Base-by-base conservation (phyloP, 2,329 filamentous ascomycete genomes). In the Xylaria polymorpha region DNA sequence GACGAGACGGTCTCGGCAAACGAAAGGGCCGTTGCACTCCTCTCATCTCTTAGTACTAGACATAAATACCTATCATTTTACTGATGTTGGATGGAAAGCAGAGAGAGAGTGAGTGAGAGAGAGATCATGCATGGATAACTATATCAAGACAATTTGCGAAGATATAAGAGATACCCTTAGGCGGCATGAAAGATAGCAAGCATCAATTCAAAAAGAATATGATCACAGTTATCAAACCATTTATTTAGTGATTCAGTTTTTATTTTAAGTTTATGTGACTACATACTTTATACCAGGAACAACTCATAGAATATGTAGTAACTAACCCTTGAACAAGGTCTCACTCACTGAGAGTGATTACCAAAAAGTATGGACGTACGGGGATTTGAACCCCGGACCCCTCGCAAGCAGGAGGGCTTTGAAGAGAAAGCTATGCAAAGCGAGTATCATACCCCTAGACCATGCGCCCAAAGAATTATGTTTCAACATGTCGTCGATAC, bases 361-460 rank as follows among this genome's bases (percentile, higher is more conserved):
- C 41, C 12, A 4, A 56, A 56, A 51, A 61, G 29, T 14, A 9
- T 72, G 70, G 70, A 72, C 68, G 60, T 64, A 71, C 70, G 66
- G 70, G 70, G 70, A 72, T 64, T 72, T 72, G 70, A 72, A 72
- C 70, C 70, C 70, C 68, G 70, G 70, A 72, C 70, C 70, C 66
- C 69, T 72, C 70, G 68, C 70, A 72, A n/a, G 46, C 55, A 44
- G n/a, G n/a, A n/a, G n/a, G n/a, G n/a, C n/a, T n/a, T n/a, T n/a
- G n/a, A n/a, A n/a, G n/a, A n/a, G n/a, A n/a, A n/a, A n/a, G n/a
- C n/a, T n/a, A n/a, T 71, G 69, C 69, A 69, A 71, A 71, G 69
- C 67, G 69, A 71, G 67, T 71, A 71, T 71, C 67, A 71, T 71
- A 71, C 69, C 69, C 48, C 70, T 70, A 70, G 64, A 71, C 67